phyloP scores from a whole-genome alignment of 2,329 filamentous ascomycete genomes.

The Colletotrichum plurivorum region DNA sequence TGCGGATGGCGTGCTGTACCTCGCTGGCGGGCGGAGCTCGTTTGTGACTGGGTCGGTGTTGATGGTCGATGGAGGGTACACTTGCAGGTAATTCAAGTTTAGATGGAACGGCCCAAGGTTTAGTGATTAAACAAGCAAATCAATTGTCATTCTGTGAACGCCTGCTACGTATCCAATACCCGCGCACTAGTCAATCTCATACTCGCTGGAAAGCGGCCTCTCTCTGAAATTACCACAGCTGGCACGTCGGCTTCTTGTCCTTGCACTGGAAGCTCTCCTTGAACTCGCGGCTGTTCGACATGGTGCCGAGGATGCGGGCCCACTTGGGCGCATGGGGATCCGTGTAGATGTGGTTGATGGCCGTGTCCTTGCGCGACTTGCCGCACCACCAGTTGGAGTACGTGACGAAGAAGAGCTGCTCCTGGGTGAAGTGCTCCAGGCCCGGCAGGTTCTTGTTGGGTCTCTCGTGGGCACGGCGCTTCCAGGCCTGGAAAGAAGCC shows the following conservation, averaged over 20 bases:
- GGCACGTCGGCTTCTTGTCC: slow-evolving; percentile 57
- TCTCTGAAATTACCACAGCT: slow-evolving; percentile 31
- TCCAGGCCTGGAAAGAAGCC: slow-evolving; percentile 76
- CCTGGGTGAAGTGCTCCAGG: slow-evolving; percentile 72
- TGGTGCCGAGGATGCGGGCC: slow-evolving; percentile 73
- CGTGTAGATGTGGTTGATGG: slow-evolving; percentile 69
- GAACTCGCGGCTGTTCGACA: slow-evolving; percentile 78
- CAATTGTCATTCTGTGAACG: background rate
- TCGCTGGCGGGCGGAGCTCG: slow-evolving; percentile 38
- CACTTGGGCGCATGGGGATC: slow-evolving; percentile 77
- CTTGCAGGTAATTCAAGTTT: slow-evolving; percentile 2
- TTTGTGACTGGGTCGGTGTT: slow-evolving; percentile 35
- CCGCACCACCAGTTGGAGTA: slow-evolving; percentile 78
- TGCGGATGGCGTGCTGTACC: slow-evolving; percentile 47
- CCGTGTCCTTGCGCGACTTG: slow-evolving; percentile 71
- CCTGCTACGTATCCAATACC: background rate
- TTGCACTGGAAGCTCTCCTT: slow-evolving; percentile 77
- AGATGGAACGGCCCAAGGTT: no score
- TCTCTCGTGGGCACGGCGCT: slow-evolving; percentile 66
- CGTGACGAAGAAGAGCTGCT: slow-evolving; percentile 79
- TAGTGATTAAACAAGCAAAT: no score
- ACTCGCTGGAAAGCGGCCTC: background rate
- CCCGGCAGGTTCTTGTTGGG: slow-evolving; percentile 71
- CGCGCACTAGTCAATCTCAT: background rate
- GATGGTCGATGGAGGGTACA: slow-evolving; percentile 38